phyloP scores from a whole-genome alignment of 371 early-diverging fungal species.

The Zychaea mexicana region DNA sequence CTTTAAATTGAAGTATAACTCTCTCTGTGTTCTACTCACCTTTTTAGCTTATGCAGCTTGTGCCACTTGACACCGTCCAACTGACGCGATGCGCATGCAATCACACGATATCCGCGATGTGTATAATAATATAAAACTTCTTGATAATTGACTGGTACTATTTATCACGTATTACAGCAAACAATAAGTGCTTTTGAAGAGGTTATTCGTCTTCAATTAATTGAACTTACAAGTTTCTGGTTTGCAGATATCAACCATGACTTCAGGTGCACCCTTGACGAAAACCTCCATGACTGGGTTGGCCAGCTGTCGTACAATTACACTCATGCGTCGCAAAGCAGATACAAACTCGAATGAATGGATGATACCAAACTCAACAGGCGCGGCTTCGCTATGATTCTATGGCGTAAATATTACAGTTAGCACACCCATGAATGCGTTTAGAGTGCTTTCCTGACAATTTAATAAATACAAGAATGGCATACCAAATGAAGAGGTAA shows the following conservation, averaged over 20 bases:
- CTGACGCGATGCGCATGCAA: slow-evolving; percentile 86
- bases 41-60: slow-evolving; percentile 77
- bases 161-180: too few species aligned
- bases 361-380: slow-evolving; percentile 88
- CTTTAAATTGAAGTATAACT: neutral
- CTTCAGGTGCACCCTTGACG: slow-evolving; percentile 98
- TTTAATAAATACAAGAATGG: too few species aligned
- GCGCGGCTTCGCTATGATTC: slow-evolving; percentile 11
- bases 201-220: neutral
- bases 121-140: slow-evolving; percentile 82
- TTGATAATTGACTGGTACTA: slow-evolving; percentile 86
- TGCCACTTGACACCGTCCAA: slow-evolving; percentile 74
- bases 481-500: slow-evolving; percentile 16
- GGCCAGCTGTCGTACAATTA: slow-evolving; percentile 80
- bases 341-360: slow-evolving; percentile 97
- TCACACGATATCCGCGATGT: slow-evolving; percentile 95
- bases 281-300: slow-evolving; percentile 81
- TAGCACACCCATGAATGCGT: too few species aligned
- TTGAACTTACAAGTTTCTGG: slow-evolving; percentile 62
- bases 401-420: too few species aligned
- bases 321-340: slow-evolving; percentile 92
- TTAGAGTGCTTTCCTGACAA: too few species aligned
- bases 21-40: slow-evolving; percentile 20
- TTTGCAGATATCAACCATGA: slow-evolving; percentile 83
- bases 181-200: slow-evolving; percentile 10